Evolutionary conservation across 2,329 filamentous ascomycete species (phyloP), one percentile per base, ranked within the genome.

Genomic region (Colletotrichum sp.): DNA sequence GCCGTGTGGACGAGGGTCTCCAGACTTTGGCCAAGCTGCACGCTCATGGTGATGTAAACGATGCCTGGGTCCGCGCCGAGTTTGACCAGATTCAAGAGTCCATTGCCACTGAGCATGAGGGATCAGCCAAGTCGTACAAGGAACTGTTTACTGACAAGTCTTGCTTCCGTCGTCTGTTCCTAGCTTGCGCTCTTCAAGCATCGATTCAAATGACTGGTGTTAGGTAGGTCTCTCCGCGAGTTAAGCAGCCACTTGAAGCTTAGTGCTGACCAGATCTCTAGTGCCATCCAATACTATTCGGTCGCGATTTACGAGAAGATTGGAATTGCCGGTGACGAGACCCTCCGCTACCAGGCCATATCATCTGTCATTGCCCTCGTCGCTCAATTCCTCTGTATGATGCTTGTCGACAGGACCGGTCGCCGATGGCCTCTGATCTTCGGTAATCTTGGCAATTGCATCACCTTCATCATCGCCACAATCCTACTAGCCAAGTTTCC

Each of bases 271-370:
- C 34, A 28, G 8, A 28, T 30, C 28, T 13, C 94, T 1, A 91
- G 89, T 3, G 92, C 93, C 2, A 95, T 95, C 78, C 94, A 96
- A 81, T 96, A 95, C 83, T 95, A 93, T 83, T 93, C 91, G 0
- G 90, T 93, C 21, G 83, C 81, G 4, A 94, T 95, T 78, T 95
- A 94, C 83, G 85, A 83, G 2, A 90, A 94, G 81, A 94, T 95
- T 78, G 93, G 94, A 32, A 95, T 96, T 78, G 82, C 84, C 0
- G 89, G 89, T 26, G 86, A 91, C 67, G 89, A 94, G 32, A 92
- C 94, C 0, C 88, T 96, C 55, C 91, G 93, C 78, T 95, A 95
- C 82, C 94, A 96, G 82, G 93, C 93, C 70, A 95, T 95, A 80
- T 94, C 93, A 76, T 93, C 90, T 3, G 88, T 95, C 75, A 91